Conservation (phyloP, 768 basidiomycete species). For the Naganishia friedmannii region DNA sequence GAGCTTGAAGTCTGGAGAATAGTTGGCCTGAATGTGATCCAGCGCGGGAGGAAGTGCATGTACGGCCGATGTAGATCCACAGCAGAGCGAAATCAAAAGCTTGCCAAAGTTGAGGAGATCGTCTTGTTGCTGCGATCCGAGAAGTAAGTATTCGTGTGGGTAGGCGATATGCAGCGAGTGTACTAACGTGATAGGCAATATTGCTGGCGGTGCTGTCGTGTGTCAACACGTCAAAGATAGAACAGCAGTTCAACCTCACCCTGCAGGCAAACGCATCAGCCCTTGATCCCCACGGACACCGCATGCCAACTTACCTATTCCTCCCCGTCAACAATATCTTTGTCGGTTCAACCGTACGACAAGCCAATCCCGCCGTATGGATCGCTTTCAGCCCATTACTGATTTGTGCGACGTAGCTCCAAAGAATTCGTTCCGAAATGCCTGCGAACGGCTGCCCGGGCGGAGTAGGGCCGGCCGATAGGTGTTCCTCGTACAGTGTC, state of each 20-base stretch:
- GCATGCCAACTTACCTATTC: conserved; percentile 62
- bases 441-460: conserved; percentile 54
- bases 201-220: conserved; percentile 68
- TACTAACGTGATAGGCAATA: conserved; percentile 57
- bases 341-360: conserved; percentile 76
- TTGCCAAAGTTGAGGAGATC: conserved; percentile 83
- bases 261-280: conserved; percentile 53
- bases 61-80: conserved; percentile 64
- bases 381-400: conserved; percentile 79
- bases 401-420: conserved; percentile 90
- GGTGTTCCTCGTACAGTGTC: conserved; percentile 72
- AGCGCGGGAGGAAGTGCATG: conserved; percentile 68
- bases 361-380: conserved; percentile 75
- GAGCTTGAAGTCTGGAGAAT: conserved; percentile 78
- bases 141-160: background rate
- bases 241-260: conserved; percentile 80
- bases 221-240: conserved; percentile 77
- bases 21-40: conserved; percentile 69
- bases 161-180: background rate
- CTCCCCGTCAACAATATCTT: conserved; percentile 85
- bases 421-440: conserved; percentile 76
- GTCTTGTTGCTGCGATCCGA: conserved; percentile 61
- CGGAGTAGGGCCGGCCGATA: conserved; percentile 50
- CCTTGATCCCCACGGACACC: conserved; percentile 5
- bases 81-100: conserved; percentile 74